A percentile compares a stretch with the other conserved stretches of the same genome.
phyloP scores from a whole-genome alignment of 345 rosid species.

The Bruguiera sexangula region DNA sequence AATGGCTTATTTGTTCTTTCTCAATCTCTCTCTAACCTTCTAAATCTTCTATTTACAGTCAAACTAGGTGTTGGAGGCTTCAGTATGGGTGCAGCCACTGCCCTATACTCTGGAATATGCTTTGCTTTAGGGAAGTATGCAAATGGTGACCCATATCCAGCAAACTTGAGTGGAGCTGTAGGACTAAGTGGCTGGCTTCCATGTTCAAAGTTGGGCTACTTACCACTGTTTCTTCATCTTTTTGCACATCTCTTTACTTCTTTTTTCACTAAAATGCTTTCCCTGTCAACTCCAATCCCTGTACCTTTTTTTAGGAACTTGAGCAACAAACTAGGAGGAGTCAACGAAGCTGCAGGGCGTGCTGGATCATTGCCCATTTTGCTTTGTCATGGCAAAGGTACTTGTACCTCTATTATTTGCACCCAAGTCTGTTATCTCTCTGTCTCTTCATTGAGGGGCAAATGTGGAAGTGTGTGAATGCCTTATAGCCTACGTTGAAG shows the following conservation, averaged over 20 bases:
- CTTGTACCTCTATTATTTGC: slow-evolving; percentile 12
- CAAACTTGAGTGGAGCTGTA: slow-evolving; percentile 67
- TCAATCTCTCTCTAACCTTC: neutral
- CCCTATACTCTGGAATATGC: slow-evolving; percentile 83
- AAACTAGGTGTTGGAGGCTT: slow-evolving; percentile 96
- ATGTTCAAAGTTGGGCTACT: slow-evolving; percentile 61
- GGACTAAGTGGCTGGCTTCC: slow-evolving; percentile 99
- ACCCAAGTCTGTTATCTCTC: neutral
- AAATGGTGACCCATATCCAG: slow-evolving; percentile 67
- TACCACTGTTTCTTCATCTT: slow-evolving; percentile 5
- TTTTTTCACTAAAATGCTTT: neutral
- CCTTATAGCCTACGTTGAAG: neutral
- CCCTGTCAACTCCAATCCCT: slow-evolving; percentile 1
- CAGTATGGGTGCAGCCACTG: slow-evolving; percentile 97
- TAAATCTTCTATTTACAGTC: slow-evolving; percentile 49
- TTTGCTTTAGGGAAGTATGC: slow-evolving; percentile 62
- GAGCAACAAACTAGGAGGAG: slow-evolving; percentile 49
- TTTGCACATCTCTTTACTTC: neutral
- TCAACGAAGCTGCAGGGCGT: slow-evolving; percentile 51
- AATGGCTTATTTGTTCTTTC: neutral
- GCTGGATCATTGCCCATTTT: slow-evolving; percentile 78
- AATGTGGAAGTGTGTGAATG: neutral
- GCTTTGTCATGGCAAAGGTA: slow-evolving; percentile 87
- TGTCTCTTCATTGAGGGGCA: neutral
- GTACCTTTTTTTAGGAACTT: slow-evolving; percentile 47